Base-by-base conservation (phyloP, 495 filamentous ascomycete genomes). In the Penicillium parvum region DNA sequence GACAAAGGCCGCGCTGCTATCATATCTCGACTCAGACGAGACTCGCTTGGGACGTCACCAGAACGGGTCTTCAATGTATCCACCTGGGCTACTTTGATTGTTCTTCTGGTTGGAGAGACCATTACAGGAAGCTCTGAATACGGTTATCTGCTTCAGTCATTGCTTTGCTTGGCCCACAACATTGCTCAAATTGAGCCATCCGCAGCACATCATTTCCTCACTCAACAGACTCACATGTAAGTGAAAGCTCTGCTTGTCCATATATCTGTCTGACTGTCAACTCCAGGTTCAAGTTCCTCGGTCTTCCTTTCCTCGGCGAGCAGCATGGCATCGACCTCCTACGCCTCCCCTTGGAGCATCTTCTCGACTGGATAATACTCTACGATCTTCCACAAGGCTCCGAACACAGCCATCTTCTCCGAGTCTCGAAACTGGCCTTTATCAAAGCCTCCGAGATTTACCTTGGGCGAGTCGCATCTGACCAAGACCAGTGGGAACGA, bases 51-150 rank as follows among this genome's bases (percentile, higher is more conserved):
- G 10, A 32, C 25, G 2, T 48, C 50, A 7, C 32, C 50, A 4
- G 47, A 53, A 29, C 39, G 22, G 9, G 47, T 53, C 3, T 57
- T 57, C 29, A 57, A 39, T 11, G 7, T 39, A 3, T 47, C 35
- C 1, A 53, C 46, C 0, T 57, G 54, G 54, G 54, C 54, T 17
- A 57, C 54, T 2, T 28, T 57, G 29, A 53, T 57, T 35, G 47
- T 53, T 10, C 50, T 57, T 1, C 32, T 57, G 8, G 50, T 57
- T 2, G 54, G 54, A 1, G 54, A 57, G 35, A 53, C 54, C 1
- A 50, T 57, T 25, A 57, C 54, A 7, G 54, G 54, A 14, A 51
- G 50, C 25, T 36, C 50, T 3, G 54, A 53, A 16, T 57, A 47
- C 26, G 23, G 26, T 14, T 29, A 53, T 29, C 21, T 57, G n/a